Percentiles rank a stretch among this genome's conserved stretches.
Conservation (phyloP, 2,329 filamentous ascomycete genomes). For the Elsinoe ampelina region DNA sequence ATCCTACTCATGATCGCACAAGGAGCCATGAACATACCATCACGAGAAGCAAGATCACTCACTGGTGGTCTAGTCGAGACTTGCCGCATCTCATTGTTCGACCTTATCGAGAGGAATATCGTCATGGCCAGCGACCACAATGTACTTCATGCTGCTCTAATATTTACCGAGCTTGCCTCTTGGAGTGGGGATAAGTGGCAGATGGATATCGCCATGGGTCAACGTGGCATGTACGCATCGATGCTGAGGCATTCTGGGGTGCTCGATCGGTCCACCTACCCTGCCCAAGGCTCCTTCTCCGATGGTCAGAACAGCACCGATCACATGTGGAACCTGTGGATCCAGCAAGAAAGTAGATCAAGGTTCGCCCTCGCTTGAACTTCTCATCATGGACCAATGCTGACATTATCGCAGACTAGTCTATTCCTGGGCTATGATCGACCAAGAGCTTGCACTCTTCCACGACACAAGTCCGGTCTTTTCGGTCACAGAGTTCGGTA, state of each 20-base stretch:
- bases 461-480: constrained; percentile 55
- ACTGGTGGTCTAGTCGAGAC: constrained; percentile 60
- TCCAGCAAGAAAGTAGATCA: constrained; percentile 50
- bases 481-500: constrained; percentile 54
- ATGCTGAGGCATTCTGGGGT: constrained; percentile 63
- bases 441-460: constrained; percentile 61
- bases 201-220: constrained; percentile 68
- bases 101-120: constrained; percentile 62
- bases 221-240: constrained; percentile 62
- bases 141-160: constrained; percentile 54
- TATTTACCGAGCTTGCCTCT: constrained; percentile 58
- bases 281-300: constrained; percentile 38
- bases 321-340: constrained; percentile 55
- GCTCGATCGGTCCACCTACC: constrained; percentile 39
- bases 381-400: constrained; percentile 21
- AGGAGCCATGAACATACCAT: constrained; percentile 57
- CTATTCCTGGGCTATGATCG: constrained; percentile 68
- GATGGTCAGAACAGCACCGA: constrained; percentile 40
- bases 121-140: constrained; percentile 57
- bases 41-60: constrained; percentile 54
- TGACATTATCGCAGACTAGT: constrained; percentile 45
- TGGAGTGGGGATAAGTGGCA: constrained; percentile 72
- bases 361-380: constrained; percentile 24
- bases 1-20: constrained; percentile 65
- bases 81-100: constrained; percentile 62